Evolutionary conservation across 495 filamentous ascomycete species (phyloP).

Genomic region (Achaetomiella virescens): DNA sequence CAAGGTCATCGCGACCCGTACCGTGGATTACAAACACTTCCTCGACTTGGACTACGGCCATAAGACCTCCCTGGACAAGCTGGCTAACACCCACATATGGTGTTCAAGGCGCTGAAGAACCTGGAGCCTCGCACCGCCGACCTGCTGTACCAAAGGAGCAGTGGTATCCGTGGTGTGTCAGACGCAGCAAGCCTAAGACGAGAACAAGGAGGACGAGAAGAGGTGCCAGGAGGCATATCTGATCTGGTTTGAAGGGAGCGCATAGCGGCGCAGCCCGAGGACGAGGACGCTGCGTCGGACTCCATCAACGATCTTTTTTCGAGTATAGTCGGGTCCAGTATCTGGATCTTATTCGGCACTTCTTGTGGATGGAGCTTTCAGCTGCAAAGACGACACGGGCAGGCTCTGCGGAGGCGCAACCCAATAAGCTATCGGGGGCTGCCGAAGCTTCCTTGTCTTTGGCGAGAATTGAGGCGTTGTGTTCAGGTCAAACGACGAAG

Average conservation of each 20-base stretch:
- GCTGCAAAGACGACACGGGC: slow-evolving; percentile 5
- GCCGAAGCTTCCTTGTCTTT: no score
- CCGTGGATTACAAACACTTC: no score
- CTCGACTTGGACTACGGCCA: no score
- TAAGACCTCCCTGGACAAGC: slow-evolving; percentile 37
- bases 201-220: slow-evolving; percentile 40
- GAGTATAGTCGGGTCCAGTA: slow-evolving; percentile 43
- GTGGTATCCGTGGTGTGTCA: slow-evolving; percentile 48
- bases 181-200: no score
- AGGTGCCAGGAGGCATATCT: slow-evolving; percentile 41
- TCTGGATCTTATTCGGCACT: slow-evolving; percentile 37
- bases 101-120: slow-evolving; percentile 39
- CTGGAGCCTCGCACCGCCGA: slow-evolving; percentile 43
- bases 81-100: slow-evolving; percentile 38
- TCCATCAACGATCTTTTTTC: slow-evolving; percentile 26
- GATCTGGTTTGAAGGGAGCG: slow-evolving; percentile 39
- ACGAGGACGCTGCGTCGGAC: slow-evolving; percentile 16
- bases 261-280: slow-evolving; percentile 28
- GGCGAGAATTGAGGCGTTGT: no score
- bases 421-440: no score
- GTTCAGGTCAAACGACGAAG: slow-evolving; percentile 19
- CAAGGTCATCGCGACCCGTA: no score
- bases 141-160: slow-evolving; percentile 43
- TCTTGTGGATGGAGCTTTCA: slow-evolving; percentile 37
- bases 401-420: no score